Evolutionary conservation across 78 protist species (phyloP).

Genomic region (Dictyostelium intermedium): DNA sequence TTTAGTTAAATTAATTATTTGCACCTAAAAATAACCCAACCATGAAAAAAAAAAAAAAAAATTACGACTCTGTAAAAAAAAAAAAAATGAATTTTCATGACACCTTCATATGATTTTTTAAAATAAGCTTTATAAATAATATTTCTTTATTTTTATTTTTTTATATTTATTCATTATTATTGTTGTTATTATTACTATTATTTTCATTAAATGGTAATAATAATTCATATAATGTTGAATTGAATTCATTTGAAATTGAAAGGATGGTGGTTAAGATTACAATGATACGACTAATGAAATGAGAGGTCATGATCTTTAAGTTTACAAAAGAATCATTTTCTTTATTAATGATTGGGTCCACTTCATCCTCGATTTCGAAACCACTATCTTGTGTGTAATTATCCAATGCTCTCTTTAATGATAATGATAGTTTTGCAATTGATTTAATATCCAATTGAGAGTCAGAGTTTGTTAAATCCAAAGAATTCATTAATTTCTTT

Average conservation of each 20-base stretch:
- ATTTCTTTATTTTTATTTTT: too few species aligned
- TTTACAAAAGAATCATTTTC: not conserved
- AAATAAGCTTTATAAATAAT: too few species aligned
- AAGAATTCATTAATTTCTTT: not conserved
- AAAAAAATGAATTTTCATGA: not conserved
- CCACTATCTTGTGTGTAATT: not conserved
- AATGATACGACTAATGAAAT: not conserved
- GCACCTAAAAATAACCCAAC: too few species aligned
- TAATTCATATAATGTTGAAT: not conserved
- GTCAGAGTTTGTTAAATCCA: not conserved
- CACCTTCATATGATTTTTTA: too few species aligned
- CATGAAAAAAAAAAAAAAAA: not conserved
- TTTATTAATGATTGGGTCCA: not conserved
- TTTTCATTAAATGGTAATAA: not conserved
- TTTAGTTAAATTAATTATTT: not conserved
- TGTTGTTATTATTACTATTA: not conserved
- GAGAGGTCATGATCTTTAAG: conserved; percentile 7
- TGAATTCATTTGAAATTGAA: not conserved
- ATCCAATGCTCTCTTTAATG: not conserved
- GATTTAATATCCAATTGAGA: conserved; percentile 5
- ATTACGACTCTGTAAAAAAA: not conserved
- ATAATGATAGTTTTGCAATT: not conserved
- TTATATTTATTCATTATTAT: not conserved
- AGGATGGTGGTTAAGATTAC: not conserved
- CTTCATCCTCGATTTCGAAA: not conserved